Percentiles rank a stretch among this genome's conserved stretches.
These are phyloP conservation scores for Ceratocystis colombiana DNA, from an alignment of 2,329 filamentous ascomycete genomes.

Conservation along the genomic window DNA sequence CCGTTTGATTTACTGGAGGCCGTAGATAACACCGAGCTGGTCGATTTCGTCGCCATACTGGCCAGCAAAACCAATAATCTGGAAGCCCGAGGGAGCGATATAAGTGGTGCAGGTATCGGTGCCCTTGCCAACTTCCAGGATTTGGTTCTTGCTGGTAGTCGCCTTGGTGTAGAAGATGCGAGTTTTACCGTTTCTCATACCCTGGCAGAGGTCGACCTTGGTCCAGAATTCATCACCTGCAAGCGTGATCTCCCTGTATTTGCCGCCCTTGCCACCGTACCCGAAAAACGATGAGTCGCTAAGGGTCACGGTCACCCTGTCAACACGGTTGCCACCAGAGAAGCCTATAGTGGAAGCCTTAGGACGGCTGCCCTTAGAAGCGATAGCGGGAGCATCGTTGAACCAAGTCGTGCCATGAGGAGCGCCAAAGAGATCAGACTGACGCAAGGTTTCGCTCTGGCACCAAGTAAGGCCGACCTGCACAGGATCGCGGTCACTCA, in stretches of 20 bases:
- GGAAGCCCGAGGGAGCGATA: slow-evolving; percentile 40
- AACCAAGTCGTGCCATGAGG: slow-evolving; percentile 43
- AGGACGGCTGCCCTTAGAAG: slow-evolving; percentile 30
- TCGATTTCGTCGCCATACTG: slow-evolving; percentile 47
- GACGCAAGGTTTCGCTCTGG: slow-evolving; percentile 33
- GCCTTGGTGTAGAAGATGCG: slow-evolving; percentile 47
- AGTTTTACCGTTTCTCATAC: slow-evolving; percentile 37
- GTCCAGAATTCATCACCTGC: slow-evolving; percentile 40
- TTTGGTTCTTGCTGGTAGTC: slow-evolving; percentile 42
- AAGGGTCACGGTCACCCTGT: slow-evolving; percentile 41
- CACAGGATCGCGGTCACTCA: slow-evolving; percentile 57
- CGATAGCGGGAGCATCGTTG: slow-evolving; percentile 41
- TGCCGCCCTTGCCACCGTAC: slow-evolving; percentile 45
- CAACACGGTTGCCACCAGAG: slow-evolving; percentile 41
- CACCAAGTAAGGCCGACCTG: slow-evolving; percentile 44
- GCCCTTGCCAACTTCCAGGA: slow-evolving; percentile 37
- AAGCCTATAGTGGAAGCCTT: slow-evolving; percentile 37
- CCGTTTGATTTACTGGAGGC: slow-evolving; percentile 32
- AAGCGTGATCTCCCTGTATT: no score
- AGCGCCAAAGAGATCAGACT: slow-evolving; percentile 41
- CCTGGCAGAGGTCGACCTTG: slow-evolving; percentile 42
- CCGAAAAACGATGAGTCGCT: slow-evolving; percentile 39
- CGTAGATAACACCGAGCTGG: slow-evolving; percentile 42
- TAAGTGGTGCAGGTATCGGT: slow-evolving; percentile 41
- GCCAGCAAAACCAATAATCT: slow-evolving; percentile 45